phyloP scores from a whole-genome alignment of 306 rosid species.

The Adenanthera pavonina region DNA sequence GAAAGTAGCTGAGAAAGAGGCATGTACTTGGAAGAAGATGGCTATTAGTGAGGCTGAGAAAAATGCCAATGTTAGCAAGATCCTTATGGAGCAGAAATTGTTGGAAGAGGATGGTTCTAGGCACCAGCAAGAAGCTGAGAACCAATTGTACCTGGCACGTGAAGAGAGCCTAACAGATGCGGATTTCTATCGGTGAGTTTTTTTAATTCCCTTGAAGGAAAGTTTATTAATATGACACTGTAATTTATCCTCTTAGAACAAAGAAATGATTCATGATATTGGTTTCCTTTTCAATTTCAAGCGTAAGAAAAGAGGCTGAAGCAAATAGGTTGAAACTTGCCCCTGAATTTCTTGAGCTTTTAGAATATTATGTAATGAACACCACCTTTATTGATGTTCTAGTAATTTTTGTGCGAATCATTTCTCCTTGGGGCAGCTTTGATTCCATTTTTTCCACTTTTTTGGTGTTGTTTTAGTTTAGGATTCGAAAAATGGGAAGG shows the following conservation, averaged over 20 bases:
- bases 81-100: slow-evolving; percentile 85
- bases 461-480: not conserved
- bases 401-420: not conserved
- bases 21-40: slow-evolving; percentile 82
- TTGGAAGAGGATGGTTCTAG: slow-evolving; percentile 75
- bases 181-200: slow-evolving; percentile 69
- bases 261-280: slow-evolving; percentile 18
- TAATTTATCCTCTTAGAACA: slow-evolving; percentile 8
- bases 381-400: not conserved
- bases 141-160: slow-evolving; percentile 75
- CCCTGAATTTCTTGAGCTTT: slow-evolving; percentile 85
- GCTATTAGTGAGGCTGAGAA: slow-evolving; percentile 98
- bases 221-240: not conserved
- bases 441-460: not conserved
- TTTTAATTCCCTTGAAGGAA: slow-evolving; percentile 11
- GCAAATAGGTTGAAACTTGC: slow-evolving; percentile 94
- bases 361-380: not conserved
- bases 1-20: slow-evolving; percentile 83
- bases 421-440: not conserved
- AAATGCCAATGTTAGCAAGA: slow-evolving; percentile 89
- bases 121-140: slow-evolving; percentile 80
- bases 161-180: slow-evolving; percentile 90
- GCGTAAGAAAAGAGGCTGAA: slow-evolving; percentile 84
- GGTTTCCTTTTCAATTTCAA: slow-evolving; percentile 29
- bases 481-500: not conserved